Conservation (phyloP, 2,329 filamentous ascomycete genomes). For the Monosporascus sp. region DNA sequence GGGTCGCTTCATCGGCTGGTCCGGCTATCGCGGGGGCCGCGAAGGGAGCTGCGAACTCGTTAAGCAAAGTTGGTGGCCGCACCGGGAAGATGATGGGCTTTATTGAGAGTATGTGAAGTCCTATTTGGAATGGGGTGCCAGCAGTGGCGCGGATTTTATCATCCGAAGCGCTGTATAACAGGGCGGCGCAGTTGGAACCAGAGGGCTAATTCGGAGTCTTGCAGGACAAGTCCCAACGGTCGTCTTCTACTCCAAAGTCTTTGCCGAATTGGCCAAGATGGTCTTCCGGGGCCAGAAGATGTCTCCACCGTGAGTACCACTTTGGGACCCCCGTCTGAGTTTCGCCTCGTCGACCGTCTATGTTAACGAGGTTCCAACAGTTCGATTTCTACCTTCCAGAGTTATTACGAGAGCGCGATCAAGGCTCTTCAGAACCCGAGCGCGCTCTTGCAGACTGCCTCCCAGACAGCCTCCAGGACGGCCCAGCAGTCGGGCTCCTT, state of each 20-base stretch:
- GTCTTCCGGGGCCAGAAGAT: conserved; percentile 87
- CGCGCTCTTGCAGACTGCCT: conserved; percentile 46
- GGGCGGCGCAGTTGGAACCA: too few relatives aligned
- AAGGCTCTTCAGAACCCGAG: conserved; percentile 67
- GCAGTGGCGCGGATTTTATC: too few relatives aligned
- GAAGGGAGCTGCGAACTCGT: conserved; percentile 57
- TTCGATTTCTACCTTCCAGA: conserved; percentile 75
- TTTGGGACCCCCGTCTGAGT: not conserved
- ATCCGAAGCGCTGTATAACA: too few relatives aligned
- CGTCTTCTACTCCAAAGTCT: conserved; percentile 89
- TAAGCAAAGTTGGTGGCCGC: conserved; percentile 76
- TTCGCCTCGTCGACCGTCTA: not conserved
- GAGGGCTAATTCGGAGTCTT: not conserved
- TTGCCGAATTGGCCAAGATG: conserved; percentile 80
- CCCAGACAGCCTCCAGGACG: conserved; percentile 41
- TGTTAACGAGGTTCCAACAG: conserved; percentile 40
- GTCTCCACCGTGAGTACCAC: conserved; percentile 80
- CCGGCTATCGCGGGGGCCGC: conserved; percentile 71
- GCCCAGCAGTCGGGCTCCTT: conserved; percentile 37
- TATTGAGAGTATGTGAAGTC: conserved; percentile 70
- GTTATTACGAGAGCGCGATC: conserved; percentile 73
- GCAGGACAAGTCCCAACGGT: conserved; percentile 80
- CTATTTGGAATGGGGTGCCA: not conserved
- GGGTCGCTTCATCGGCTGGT: conserved; percentile 75
- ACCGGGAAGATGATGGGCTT: conserved; percentile 74